A percentile compares a stretch with the other conserved stretches of the same genome.
Conservation (phyloP, 164 flowering plant species). For the Berberis thunbergii region DNA sequence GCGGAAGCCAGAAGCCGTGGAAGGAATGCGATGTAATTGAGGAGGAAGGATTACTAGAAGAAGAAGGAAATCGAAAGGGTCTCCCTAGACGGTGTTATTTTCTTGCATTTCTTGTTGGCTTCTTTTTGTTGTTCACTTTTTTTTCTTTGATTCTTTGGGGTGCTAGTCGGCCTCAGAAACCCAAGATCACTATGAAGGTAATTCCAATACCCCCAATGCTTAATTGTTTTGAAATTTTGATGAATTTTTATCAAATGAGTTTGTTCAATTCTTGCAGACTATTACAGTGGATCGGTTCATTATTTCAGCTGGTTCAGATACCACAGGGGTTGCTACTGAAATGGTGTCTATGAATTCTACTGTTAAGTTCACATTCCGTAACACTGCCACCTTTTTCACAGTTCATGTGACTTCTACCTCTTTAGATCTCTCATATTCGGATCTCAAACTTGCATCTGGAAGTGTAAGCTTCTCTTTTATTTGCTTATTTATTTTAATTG, state of each 20-base stretch:
- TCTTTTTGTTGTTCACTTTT: slow-evolving; percentile 50
- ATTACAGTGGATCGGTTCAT: slow-evolving; percentile 52
- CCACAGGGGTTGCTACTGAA: slow-evolving; percentile 73
- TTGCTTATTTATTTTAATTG: background rate
- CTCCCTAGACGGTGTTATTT: slow-evolving; percentile 61
- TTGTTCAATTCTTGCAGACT: slow-evolving; percentile 32
- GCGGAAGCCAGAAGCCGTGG: slow-evolving; percentile 34
- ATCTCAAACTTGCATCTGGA: slow-evolving; percentile 54
- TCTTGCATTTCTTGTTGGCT: slow-evolving; percentile 58
- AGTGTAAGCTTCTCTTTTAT: slow-evolving; percentile 29
- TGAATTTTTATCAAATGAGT: background rate
- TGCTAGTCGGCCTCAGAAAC: slow-evolving; percentile 69
- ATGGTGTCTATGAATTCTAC: slow-evolving; percentile 76
- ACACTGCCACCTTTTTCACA: slow-evolving; percentile 85
- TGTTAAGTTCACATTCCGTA: slow-evolving; percentile 53
- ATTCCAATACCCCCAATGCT: background rate
- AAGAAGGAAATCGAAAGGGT: slow-evolving; percentile 26
- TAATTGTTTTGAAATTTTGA: no score
- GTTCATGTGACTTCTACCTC: slow-evolving; percentile 74
- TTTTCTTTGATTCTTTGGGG: slow-evolving; percentile 70
- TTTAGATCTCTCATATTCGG: slow-evolving; percentile 53
- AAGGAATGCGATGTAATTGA: slow-evolving; percentile 57
- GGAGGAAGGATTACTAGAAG: slow-evolving; percentile 75
- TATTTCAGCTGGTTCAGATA: slow-evolving; percentile 79
- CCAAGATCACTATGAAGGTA: slow-evolving; percentile 20